Evolutionary conservation across 441 rosid species (phyloP), one percentile per base, ranked within the genome.

Genomic region (Corymbia citriodora): DNA sequence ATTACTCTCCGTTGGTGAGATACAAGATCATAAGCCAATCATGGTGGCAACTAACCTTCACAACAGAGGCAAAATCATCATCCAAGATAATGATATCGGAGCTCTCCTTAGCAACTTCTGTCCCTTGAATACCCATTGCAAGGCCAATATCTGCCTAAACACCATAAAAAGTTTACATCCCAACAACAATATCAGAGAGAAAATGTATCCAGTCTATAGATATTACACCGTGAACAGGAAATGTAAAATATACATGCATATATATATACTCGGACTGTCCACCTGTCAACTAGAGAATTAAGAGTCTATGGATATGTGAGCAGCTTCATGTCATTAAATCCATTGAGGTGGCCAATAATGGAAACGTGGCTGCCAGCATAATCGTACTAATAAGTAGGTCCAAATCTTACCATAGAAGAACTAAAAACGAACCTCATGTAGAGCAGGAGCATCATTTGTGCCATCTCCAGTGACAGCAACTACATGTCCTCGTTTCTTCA

Each of bases 401-500:
- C 50, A 45, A 45, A 79, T 9, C 52, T 79, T 40, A 17, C 52
- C 85, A 79, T 40, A 7, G 45, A 36, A 40, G 7, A 79, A 23
- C 27, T 74, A 40, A 79, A 40, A 40, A 7, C n/a, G 6, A 90
- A 97, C 99, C 99, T 98, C 99, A 85, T 98, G 99, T 87, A 98
- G 89, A 65, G 99, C 99, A 93, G 99, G 99, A 92, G 99, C 99
- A 93, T 98, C 99, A 95, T 97, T 98, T 90, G 99, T 97, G 70
- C 99, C 99, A 94, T 97, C 99, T 83, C 99, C 99, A 88, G 99
- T 98, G 50, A 98, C 99, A 89, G 98, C 99, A 88, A 97, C 99
- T 91, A 98, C 99, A 79, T 98, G 95, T 61, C 99, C 99, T 91
- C 89, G 95, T 93, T 91, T 96, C 92, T 93, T 95, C 94, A 98